A percentile compares a stretch with the other conserved stretches of the same genome.
Evolutionary conservation across 371 early-diverging fungal species (phyloP).

Genomic region (Mucor velutinosus): DNA sequence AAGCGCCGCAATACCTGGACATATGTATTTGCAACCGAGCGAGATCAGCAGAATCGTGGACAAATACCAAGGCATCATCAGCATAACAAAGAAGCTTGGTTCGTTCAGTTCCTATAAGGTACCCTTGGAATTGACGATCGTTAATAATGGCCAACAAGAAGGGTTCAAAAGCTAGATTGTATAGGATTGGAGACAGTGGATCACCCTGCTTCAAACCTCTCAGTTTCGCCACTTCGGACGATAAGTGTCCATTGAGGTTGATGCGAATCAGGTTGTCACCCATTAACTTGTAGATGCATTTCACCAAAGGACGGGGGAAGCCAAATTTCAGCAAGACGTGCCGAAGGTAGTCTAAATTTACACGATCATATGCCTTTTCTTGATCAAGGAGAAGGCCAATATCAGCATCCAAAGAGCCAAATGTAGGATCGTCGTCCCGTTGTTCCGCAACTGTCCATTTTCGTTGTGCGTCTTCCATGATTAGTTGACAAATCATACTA

Average conservation of each 20-base stretch:
- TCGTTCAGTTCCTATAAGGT: neutral
- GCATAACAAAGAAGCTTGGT: constrained; percentile 10
- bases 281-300: neutral
- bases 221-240: neutral
- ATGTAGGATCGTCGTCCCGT: neutral
- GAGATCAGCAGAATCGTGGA: neutral
- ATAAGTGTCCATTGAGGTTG: neutral
- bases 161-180: constrained; percentile 21
- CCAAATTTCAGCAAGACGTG: constrained; percentile 4
- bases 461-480: neutral
- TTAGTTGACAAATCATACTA: no score
- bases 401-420: neutral
- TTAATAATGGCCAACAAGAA: neutral
- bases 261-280: neutral
- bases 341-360: constrained; percentile 10
- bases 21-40: neutral
- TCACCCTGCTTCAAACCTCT: constrained; percentile 26
- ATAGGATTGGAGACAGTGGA: constrained; percentile 16
- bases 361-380: constrained; percentile 22
- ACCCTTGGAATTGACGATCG: neutral
- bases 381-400: constrained; percentile 18
- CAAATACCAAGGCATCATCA: constrained; percentile 8
- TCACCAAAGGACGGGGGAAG: neutral
- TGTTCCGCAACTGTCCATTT: neutral
- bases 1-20: neutral